Conservation (phyloP, 2,329 filamentous ascomycete species). For the Dactylellina drechsleri region DNA sequence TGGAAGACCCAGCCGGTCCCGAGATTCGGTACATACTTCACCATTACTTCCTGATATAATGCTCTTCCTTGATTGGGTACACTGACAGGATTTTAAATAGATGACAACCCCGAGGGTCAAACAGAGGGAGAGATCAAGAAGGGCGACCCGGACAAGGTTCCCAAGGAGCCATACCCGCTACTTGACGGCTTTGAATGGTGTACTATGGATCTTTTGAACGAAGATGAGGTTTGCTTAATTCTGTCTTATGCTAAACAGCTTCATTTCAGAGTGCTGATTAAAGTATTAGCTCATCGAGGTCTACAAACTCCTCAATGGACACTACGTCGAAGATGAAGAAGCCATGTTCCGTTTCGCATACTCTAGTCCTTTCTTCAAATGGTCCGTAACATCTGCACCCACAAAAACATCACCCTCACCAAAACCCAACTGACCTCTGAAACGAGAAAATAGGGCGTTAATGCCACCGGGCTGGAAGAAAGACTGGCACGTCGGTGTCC, state of each 20-base stretch:
- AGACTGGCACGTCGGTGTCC: slow-evolving; percentile 94
- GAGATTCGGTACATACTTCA: slow-evolving; percentile 70
- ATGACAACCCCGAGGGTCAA: slow-evolving; percentile 64
- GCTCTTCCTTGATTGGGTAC: background rate
- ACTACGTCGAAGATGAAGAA: slow-evolving; percentile 97
- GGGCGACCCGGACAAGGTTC: slow-evolving; percentile 80
- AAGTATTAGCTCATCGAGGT: slow-evolving; percentile 78
- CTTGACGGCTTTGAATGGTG: slow-evolving; percentile 93
- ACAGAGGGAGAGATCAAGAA: slow-evolving; percentile 85
- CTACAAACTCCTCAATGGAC: slow-evolving; percentile 87
- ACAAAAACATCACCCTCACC: background rate
- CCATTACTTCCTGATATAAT: background rate
- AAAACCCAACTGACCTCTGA: background rate
- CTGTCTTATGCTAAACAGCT: background rate
- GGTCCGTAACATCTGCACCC: slow-evolving; percentile 67
- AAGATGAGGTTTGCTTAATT: slow-evolving; percentile 66
- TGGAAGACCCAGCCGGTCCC: slow-evolving; percentile 98
- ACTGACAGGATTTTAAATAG: slow-evolving; percentile 59
- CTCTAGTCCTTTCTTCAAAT: slow-evolving; percentile 85
- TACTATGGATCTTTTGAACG: slow-evolving; percentile 82
- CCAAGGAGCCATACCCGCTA: slow-evolving; percentile 79
- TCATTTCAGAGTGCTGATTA: too few species aligned
- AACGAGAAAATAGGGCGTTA: slow-evolving; percentile 73
- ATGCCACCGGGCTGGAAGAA: slow-evolving; percentile 94
- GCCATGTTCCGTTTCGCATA: slow-evolving; percentile 99